Evolutionary conservation across 73 alveolate genomes (phyloP), one percentile per base, ranked within the genome.

Genomic region (Paramecium sonneborni): DNA sequence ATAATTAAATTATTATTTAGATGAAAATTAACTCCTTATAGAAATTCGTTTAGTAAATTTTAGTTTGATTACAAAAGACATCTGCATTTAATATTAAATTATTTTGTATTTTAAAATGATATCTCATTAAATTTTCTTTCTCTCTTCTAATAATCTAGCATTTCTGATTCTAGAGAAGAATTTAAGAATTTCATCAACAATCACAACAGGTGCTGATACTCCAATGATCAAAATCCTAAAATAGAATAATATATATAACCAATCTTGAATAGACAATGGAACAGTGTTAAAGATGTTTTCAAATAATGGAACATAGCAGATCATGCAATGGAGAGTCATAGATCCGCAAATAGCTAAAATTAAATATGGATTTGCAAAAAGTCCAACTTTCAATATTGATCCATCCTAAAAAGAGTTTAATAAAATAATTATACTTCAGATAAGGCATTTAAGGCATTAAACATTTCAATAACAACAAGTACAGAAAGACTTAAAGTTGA

Each of bases 371-470:
- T 95, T 95, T 24, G 94, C 92, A 85, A 94, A 94, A 12, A 96
- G 94, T 37, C 96, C 96, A 86, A 96, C 92, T 28, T 56, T 84
- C 38, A 94, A 69, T 14, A 96, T 43, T 24, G 98, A 96, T 44
- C 97, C 97, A 57, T 97, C 98, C 95, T 92, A 48, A 6, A 28
- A 41, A 20, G 32, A 3, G 14, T 15, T 1, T 30, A 10, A 34
- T 15, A 26, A 2, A 20, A 55, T 32, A 21, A 14, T 1, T 37
- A 10, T 46, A 85, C 96, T 93, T 98, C 99, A 10, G 99, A 95
- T 34, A 98, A 94, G 23, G 99, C 99, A 84, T 98, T 98, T 92
- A 97, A 95, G 39, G 99, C 99, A 85, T 98, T 98, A 55, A 98
- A 94, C 99, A 98, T 98, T 92, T 98, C 99, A 76, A 98, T 96